These are phyloP conservation scores for Fusarium equiseti DNA, from an alignment of 2,329 filamentous ascomycete genomes.

Conservation along the genomic window DNA sequence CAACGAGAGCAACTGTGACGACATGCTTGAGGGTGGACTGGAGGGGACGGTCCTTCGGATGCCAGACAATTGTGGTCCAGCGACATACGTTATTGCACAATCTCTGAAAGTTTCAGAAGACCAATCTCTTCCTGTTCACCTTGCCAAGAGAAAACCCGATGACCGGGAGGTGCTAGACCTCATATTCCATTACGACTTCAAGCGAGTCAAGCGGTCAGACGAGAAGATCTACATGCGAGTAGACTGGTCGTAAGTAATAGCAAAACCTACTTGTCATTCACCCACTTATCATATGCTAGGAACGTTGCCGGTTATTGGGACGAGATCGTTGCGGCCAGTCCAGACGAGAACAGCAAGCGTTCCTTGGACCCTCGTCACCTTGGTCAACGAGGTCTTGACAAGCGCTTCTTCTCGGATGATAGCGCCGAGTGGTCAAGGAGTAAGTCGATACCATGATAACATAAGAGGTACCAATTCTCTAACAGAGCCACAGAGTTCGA, in stretches of 20 bases:
- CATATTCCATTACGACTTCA: not conserved
- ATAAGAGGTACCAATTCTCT: not conserved
- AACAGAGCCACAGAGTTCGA: slow-evolving; percentile 2
- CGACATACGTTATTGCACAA: not conserved
- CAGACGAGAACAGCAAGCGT: not conserved
- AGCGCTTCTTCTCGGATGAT: not conserved
- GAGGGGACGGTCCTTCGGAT: not conserved
- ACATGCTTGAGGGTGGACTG: not conserved
- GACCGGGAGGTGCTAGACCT: not conserved
- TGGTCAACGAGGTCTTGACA: not conserved
- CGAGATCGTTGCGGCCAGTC: not conserved
- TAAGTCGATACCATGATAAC: not conserved
- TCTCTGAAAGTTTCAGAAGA: not conserved
- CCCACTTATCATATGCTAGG: not conserved
- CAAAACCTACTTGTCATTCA: not conserved
- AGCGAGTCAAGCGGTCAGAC: not conserved
- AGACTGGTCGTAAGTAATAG: not conserved
- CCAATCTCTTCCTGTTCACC: not conserved
- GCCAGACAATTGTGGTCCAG: not conserved
- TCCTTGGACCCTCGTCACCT: not conserved
- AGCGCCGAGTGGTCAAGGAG: not conserved
- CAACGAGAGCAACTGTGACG: not conserved
- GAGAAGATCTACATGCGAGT: not conserved
- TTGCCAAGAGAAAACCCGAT: not conserved
- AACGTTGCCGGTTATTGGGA: not conserved